Conservation (phyloP, 1,284 basidiomycete genomes). For the Hemileia vastatrix region DNA sequence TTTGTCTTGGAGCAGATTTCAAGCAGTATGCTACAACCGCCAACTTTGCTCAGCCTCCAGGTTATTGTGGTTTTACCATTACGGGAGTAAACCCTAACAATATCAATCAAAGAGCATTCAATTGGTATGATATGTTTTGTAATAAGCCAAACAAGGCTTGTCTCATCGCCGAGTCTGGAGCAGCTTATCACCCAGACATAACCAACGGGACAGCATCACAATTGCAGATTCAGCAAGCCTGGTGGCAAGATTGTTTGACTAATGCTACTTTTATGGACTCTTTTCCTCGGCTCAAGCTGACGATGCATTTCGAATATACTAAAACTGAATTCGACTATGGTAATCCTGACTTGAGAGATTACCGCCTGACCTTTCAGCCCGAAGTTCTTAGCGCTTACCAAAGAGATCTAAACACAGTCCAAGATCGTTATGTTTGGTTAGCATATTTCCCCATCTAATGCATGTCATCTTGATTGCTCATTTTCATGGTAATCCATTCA, state of each 20-base stretch:
- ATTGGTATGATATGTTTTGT: slow-evolving; percentile 13
- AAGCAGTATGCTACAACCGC: slow-evolving; percentile 11
- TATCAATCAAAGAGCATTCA: background rate
- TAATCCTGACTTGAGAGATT: slow-evolving; percentile 7
- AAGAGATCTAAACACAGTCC: slow-evolving; percentile 7
- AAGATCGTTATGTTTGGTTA: slow-evolving; percentile 12
- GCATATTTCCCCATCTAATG: background rate
- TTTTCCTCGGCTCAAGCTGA: slow-evolving; percentile 4
- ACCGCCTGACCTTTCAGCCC: slow-evolving; percentile 3
- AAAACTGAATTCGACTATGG: slow-evolving; percentile 4
- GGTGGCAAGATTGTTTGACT: slow-evolving; percentile 30
- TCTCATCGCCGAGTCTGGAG: slow-evolving; percentile 34
- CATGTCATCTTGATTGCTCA: background rate
- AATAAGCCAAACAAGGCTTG: slow-evolving; percentile 13
- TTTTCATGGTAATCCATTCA: background rate
- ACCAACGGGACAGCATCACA: slow-evolving; percentile 26
- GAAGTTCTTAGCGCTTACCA: slow-evolving; percentile 12
- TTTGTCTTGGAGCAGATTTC: slow-evolving; percentile 4
- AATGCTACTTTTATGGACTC: slow-evolving; percentile 3
- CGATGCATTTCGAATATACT: slow-evolving; percentile 6
- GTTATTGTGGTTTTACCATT: slow-evolving; percentile 11
- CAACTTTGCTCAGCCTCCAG: slow-evolving; percentile 13
- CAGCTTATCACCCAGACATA: slow-evolving; percentile 35
- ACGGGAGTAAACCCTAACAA: slow-evolving; percentile 7
- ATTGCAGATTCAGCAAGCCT: slow-evolving; percentile 30